These are phyloP conservation scores for Solanum hybrid DNA, from an alignment of 305 asterid genomes.

Conservation along the genomic window DNA sequence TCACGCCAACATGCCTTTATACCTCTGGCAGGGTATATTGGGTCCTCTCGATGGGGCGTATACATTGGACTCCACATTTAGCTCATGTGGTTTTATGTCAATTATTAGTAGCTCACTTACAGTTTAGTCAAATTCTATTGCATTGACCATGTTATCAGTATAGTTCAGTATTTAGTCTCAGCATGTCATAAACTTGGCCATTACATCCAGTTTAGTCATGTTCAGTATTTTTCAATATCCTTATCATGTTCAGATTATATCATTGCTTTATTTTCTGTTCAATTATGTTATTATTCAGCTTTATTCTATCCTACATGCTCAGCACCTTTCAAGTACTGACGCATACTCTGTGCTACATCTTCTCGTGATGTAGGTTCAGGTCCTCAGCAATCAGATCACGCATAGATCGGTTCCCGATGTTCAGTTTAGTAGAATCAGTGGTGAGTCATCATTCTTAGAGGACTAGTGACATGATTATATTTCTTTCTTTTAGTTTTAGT, in stretches of 20 bases:
- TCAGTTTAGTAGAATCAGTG: not conserved
- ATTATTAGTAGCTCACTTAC: not conserved
- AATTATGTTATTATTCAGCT: too few relatives aligned
- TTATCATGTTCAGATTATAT: not conserved
- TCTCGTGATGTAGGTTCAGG: not conserved
- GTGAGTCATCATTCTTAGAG: not conserved
- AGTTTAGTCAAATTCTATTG: too few relatives aligned
- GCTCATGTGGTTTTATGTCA: not conserved
- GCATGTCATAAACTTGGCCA: not conserved
- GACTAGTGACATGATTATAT: not conserved
- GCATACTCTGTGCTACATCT: not conserved
- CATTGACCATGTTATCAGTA: not conserved
- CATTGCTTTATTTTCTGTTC: not conserved
- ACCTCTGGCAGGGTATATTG: not conserved
- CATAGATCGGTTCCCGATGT: not conserved
- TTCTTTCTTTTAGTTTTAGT: not conserved
- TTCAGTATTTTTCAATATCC: too few relatives aligned
- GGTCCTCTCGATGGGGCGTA: not conserved
- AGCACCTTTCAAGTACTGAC: not conserved
- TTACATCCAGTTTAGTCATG: not conserved
- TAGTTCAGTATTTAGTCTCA: not conserved
- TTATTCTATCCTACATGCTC: not conserved
- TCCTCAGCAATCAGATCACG: not conserved
- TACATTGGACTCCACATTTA: not conserved
- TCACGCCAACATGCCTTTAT: not conserved